A percentile compares a stretch with the other conserved stretches of the same genome.
These are phyloP conservation scores for Hortiboletus campestris DNA, from an alignment of 768 basidiomycete species.

Conservation along the genomic window DNA sequence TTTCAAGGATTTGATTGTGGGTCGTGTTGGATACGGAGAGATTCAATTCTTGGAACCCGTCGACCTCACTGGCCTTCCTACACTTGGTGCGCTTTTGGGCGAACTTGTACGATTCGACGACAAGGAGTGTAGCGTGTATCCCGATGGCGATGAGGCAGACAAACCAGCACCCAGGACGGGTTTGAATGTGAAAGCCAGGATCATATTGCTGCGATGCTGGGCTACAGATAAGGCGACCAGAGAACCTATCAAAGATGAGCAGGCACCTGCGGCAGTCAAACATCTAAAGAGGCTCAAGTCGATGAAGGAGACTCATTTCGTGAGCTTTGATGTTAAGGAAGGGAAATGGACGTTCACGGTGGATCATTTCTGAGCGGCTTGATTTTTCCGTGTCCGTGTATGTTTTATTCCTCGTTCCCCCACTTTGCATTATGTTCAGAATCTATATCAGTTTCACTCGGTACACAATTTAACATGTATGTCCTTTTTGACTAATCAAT, in stretches of 20 bases:
- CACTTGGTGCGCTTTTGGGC: conserved; percentile 81
- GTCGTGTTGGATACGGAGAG: conserved; percentile 89
- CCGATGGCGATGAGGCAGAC: conserved; percentile 80
- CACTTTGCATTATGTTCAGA: background rate
- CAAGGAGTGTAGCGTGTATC: conserved; percentile 92
- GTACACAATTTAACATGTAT: conserved; percentile 15
- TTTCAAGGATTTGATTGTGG: conserved; percentile 78
- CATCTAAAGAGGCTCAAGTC: conserved; percentile 78
- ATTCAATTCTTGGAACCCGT: conserved; percentile 78
- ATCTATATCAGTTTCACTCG: conserved; percentile 12
- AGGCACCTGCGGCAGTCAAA: conserved; percentile 64
- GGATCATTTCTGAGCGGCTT: conserved; percentile 72
- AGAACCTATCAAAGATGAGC: conserved; percentile 82
- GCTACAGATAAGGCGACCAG: conserved; percentile 87
- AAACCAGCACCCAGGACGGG: conserved; percentile 84
- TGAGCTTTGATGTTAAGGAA: conserved; percentile 70
- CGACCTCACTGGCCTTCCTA: conserved; percentile 82
- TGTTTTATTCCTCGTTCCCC: background rate
- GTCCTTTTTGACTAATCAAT: conserved; percentile 12
- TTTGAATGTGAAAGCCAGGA: conserved; percentile 81
- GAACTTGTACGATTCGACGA: conserved; percentile 85
- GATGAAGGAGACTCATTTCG: conserved; percentile 85
- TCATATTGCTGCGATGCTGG: conserved; percentile 82
- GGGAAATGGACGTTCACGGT: conserved; percentile 95
- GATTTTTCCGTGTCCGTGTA: background rate